phyloP scores from a whole-genome alignment of 768 basidiomycete genomes.

The Podaxis carcinomalis region DNA sequence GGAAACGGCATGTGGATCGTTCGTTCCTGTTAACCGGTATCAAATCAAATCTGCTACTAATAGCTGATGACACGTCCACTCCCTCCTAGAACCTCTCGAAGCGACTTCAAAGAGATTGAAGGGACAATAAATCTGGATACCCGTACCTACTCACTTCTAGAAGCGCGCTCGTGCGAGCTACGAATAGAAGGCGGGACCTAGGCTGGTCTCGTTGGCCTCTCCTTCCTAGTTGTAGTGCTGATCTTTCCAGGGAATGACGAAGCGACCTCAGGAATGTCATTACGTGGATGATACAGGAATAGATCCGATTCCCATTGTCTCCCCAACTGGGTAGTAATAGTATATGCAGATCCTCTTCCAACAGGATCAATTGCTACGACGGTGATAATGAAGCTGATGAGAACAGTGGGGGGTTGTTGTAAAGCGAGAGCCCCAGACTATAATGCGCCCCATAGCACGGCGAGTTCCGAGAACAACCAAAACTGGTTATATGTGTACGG shows the following conservation, averaged over 20 bases:
- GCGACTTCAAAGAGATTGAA: background rate
- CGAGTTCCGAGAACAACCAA: background rate
- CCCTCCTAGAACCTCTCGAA: background rate
- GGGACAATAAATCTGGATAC: background rate
- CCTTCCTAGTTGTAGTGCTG: background rate
- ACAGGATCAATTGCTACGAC: background rate
- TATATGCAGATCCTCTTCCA: background rate
- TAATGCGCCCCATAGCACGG: background rate
- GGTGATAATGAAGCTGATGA: background rate
- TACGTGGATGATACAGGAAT: slow-evolving; percentile 4
- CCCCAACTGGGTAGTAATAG: background rate
- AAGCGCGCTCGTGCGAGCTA: background rate
- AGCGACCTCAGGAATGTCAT: slow-evolving; percentile 7
- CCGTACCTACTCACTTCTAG: background rate
- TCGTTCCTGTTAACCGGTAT: background rate
- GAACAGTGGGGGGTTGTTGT: background rate
- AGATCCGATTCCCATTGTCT: slow-evolving; percentile 1
- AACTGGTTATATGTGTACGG: background rate
- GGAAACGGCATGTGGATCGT: background rate
- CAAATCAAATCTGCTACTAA: background rate
- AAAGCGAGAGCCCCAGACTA: background rate
- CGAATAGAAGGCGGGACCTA: background rate
- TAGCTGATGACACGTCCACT: background rate
- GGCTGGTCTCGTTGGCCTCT: background rate
- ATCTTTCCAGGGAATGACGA: background rate